Conservation (phyloP, 2,329 filamentous ascomycete genomes). For the Stemphylium vesicarium region DNA sequence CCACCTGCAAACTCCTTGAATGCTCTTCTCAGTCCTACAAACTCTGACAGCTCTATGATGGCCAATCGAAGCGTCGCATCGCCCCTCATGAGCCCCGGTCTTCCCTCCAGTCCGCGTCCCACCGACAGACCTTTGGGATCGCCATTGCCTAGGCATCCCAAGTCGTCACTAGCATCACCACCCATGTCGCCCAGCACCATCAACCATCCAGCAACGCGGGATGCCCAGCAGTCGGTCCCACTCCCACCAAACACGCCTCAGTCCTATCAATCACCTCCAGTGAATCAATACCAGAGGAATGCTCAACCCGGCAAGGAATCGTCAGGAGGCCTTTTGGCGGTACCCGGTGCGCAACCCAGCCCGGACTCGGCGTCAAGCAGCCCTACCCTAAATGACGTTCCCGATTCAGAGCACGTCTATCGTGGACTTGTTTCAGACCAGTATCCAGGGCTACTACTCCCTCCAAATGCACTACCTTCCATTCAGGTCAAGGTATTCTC, state of each 20-base stretch:
- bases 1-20: conserved; percentile 47
- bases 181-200: conserved; percentile 69
- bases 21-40: conserved; percentile 59
- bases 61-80: conserved; percentile 50
- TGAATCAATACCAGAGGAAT: conserved; percentile 48
- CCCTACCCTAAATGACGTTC: conserved; percentile 33
- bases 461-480: conserved; percentile 86
- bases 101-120: conserved; percentile 67
- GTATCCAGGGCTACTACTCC: conserved; percentile 82
- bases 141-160: conserved; percentile 63
- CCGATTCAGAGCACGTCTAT: conserved; percentile 64
- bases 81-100: conserved; percentile 66
- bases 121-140: conserved; percentile 65
- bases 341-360: conserved; percentile 42
- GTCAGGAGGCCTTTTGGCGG: conserved; percentile 36
- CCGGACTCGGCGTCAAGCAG: conserved; percentile 41
- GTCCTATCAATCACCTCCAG: conserved; percentile 62
- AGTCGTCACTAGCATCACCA: conserved; percentile 66
- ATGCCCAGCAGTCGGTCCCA: conserved; percentile 75
- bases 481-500: conserved; percentile 88
- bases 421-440: conserved; percentile 83
- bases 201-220: conserved; percentile 70
- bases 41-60: conserved; percentile 48
- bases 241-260: conserved; percentile 73
- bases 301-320: conserved; percentile 33